Conservation (phyloP, 108 stramenopile species). For the Fistulifera solaris region DNA sequence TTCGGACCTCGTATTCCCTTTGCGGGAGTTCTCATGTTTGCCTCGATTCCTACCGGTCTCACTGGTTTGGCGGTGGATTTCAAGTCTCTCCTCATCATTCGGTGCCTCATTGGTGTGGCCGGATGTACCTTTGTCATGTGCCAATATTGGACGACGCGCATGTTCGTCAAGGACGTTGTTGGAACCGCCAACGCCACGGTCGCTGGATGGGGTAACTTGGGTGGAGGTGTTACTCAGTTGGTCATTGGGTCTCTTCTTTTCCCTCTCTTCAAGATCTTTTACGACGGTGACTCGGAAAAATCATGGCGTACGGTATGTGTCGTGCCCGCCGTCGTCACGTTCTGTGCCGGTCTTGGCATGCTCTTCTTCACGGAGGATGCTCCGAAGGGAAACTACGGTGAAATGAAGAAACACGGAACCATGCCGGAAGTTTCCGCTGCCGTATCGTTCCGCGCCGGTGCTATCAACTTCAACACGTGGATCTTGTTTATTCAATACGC, state of each 20-base stretch:
- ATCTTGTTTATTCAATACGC: constrained; percentile 82
- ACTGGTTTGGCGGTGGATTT: constrained; percentile 51
- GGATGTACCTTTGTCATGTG: constrained; percentile 82
- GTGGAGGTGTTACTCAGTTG: constrained; percentile 74
- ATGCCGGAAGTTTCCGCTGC: constrained; percentile 70
- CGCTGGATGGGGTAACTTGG: constrained; percentile 88
- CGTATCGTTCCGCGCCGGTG: constrained; percentile 53
- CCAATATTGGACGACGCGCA: constrained; percentile 73
- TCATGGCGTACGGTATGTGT: constrained; percentile 70
- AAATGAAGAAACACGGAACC: constrained; percentile 59
- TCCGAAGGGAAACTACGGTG: constrained; percentile 77
- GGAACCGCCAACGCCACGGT: constrained; percentile 80
- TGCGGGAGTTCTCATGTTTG: constrained; percentile 36
- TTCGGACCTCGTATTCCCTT: constrained; percentile 67
- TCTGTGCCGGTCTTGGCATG: constrained; percentile 26
- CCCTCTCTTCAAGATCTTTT: constrained; percentile 47
- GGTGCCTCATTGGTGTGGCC: constrained; percentile 69
- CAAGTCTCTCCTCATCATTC: constrained; percentile 37
- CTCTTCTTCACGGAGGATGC: constrained; percentile 59
- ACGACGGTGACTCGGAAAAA: constrained; percentile 51
- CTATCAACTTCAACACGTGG: constrained; percentile 79
- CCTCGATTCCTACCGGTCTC: constrained; percentile 66
- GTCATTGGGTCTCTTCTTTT: constrained; percentile 56
- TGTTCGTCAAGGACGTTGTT: constrained; percentile 78
- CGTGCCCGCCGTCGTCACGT: constrained; percentile 64